Evolutionary conservation across 108 stramenopile genomes (phyloP).

Genomic region (Cyclotella atomus): DNA sequence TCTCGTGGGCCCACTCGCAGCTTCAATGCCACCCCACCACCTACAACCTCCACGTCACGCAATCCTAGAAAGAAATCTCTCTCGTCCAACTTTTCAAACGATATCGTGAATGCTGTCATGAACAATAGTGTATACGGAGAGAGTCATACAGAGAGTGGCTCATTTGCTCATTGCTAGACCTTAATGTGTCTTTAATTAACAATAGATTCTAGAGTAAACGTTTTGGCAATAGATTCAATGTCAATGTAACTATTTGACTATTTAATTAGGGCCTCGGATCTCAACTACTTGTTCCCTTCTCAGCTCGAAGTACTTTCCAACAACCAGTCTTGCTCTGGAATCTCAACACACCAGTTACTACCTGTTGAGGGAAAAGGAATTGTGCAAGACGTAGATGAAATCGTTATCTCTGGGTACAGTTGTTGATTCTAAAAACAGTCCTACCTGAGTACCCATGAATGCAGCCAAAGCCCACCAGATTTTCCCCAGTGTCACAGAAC

Average conservation of each 20-base stretch:
- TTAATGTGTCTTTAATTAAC: no score
- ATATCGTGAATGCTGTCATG: not conserved
- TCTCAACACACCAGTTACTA: slow-evolving; percentile 7
- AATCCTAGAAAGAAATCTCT: slow-evolving; percentile 3
- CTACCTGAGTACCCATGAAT: slow-evolving; percentile 88
- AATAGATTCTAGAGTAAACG: no score
- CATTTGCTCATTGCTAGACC: not conserved
- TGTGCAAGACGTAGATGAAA: no score
- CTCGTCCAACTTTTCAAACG: not conserved
- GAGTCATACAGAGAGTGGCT: not conserved
- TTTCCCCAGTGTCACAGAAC: slow-evolving; percentile 56
- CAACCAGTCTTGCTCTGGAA: slow-evolving; percentile 18
- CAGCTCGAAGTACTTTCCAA: slow-evolving; percentile 17
- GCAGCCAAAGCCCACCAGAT: slow-evolving; percentile 91
- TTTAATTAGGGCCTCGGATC: not conserved
- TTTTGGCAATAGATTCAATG: no score
- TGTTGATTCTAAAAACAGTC: no score
- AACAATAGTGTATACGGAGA: not conserved
- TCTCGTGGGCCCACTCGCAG: not conserved
- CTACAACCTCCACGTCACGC: no score
- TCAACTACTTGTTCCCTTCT: no score
- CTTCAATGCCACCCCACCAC: not conserved
- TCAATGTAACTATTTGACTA: no score
- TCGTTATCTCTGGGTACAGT: no score
- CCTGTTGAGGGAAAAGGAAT: no score